These are phyloP conservation scores for Backusella parvicylindrica DNA, from an alignment of 192 early-diverging fungal species.

Conservation along the genomic window DNA sequence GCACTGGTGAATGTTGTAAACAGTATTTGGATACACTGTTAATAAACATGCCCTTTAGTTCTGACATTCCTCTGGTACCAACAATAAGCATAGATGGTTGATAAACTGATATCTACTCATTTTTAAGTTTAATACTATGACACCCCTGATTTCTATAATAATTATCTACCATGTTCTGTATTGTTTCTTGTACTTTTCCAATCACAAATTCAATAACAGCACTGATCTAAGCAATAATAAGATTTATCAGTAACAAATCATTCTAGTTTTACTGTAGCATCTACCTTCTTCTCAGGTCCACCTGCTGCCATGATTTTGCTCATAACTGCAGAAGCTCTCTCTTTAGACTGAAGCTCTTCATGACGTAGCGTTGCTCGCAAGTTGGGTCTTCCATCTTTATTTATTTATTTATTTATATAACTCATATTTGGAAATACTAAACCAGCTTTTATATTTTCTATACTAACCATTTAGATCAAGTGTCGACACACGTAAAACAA, in stretches of 20 bases:
- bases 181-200: constrained; percentile 51
- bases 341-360: constrained; percentile 33
- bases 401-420: neutral
- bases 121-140: neutral
- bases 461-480: constrained; percentile 27
- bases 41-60: constrained; percentile 62
- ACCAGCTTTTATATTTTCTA: neutral
- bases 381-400: constrained; percentile 22
- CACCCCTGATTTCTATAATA: neutral
- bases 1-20: constrained; percentile 62
- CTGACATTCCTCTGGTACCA: constrained; percentile 65
- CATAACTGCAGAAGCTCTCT: constrained; percentile 36
- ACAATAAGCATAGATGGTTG: constrained; percentile 68
- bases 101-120: constrained; percentile 49
- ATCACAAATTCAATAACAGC: constrained; percentile 50
- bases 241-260: neutral
- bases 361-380: constrained; percentile 19
- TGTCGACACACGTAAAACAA: constrained; percentile 25
- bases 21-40: constrained; percentile 68
- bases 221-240: constrained; percentile 36
- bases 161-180: constrained; percentile 49
- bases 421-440: neutral
- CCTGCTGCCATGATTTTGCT: constrained; percentile 30
- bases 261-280: neutral
- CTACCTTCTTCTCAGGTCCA: constrained; percentile 30